These are phyloP conservation scores for Skeletonema costatum DNA, from an alignment of 108 stramenopile species.

Conservation along the genomic window DNA sequence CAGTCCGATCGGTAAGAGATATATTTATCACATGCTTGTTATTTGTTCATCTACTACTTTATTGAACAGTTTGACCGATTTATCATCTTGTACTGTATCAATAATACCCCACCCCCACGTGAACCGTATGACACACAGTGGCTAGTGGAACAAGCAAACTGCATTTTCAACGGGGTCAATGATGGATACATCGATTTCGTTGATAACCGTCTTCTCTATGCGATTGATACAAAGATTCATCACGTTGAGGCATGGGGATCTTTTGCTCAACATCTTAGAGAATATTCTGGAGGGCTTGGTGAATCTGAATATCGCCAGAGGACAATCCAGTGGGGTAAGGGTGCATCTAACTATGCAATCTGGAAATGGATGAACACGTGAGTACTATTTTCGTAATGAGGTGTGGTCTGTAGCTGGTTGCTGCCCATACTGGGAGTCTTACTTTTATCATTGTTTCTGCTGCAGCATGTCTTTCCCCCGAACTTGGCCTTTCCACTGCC, in stretches of 20 bases:
- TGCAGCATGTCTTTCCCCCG: background rate
- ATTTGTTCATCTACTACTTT: background rate
- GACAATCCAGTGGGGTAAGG: conserved; percentile 6
- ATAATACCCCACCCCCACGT: too few relatives aligned
- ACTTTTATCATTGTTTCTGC: too few relatives aligned
- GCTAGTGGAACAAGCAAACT: conserved; percentile 14
- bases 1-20: conserved; percentile 20
- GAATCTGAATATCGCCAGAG: too few relatives aligned
- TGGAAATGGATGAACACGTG: background rate
- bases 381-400: too few relatives aligned
- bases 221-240: conserved; percentile 17
- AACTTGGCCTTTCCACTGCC: background rate
- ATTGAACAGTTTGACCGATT: background rate
- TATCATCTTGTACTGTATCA: too few relatives aligned
- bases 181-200: conserved; percentile 8
- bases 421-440: too few relatives aligned
- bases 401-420: too few relatives aligned
- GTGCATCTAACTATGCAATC: background rate
- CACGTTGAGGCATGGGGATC: background rate
- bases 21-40: background rate
- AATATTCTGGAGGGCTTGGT: too few relatives aligned
- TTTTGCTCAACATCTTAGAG: background rate
- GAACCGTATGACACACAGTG: background rate
- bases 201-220: conserved; percentile 1
- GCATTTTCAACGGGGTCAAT: conserved; percentile 11